Evolutionary conservation across 352 stramenopile species (phyloP).

Genomic region (Phytophthora fragariaefolia): DNA sequence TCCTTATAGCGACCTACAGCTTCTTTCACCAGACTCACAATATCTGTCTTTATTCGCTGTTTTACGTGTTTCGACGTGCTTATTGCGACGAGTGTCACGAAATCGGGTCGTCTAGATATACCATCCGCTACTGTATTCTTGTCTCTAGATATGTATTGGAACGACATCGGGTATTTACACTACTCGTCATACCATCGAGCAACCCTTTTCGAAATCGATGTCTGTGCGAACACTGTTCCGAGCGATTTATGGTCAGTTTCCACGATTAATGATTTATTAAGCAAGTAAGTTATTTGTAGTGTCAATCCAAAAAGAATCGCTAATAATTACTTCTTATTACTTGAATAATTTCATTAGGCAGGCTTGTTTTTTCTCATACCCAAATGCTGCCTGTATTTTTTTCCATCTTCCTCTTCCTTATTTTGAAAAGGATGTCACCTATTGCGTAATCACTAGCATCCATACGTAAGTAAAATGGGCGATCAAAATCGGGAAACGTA

Average conservation of each 20-base stretch:
- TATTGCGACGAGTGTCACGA: not conserved
- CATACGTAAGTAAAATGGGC: constrained; percentile 11
- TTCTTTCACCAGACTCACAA: not conserved
- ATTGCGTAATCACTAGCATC: constrained; percentile 19
- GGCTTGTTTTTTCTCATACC: constrained; percentile 12
- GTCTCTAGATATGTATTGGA: constrained; percentile 5
- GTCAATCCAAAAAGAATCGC: constrained; percentile 14
- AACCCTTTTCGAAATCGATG: constrained; percentile 10
- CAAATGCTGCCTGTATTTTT: constrained; percentile 10
- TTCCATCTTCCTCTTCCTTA: constrained; percentile 5
- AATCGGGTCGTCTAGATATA: too few species aligned
- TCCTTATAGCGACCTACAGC: not conserved
- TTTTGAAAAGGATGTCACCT: constrained; percentile 13
- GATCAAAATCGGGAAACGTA: constrained; percentile 7
- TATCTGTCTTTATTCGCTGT: not conserved
- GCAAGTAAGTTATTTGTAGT: constrained; percentile 11
- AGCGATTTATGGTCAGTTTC: constrained; percentile 18
- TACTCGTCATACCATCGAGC: constrained; percentile 17
- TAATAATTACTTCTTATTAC: constrained; percentile 23
- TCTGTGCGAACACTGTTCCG: constrained; percentile 16
- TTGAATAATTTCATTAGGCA: constrained; percentile 11
- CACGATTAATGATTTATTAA: constrained; percentile 4
- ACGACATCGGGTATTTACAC: constrained; percentile 16
- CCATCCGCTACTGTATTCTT: constrained; percentile 13
- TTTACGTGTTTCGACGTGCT: not conserved